Base-by-base conservation (phyloP, 2,329 filamentous ascomycete species). In the Sphaerostilbella broomeana region DNA sequence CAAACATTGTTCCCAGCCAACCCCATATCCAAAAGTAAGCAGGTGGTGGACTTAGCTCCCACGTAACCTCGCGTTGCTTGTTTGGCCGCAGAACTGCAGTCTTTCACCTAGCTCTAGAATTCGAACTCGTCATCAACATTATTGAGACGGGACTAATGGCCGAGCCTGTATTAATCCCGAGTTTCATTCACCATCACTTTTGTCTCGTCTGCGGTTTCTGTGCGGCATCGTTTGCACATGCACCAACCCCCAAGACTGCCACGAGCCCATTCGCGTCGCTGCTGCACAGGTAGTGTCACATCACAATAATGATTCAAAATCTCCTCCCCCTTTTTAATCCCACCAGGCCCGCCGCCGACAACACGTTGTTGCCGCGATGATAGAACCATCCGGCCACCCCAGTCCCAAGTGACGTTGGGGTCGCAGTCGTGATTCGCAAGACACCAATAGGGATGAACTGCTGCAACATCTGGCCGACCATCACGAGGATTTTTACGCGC, bases 251-350 rank as follows among this genome's bases (percentile, higher is more conserved):
- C 92, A 37, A 98, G 68, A 43, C 87, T 89, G 5, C 90, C 92
- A 32, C 72, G 69, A 4, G 89, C 86, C 88, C 90, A 95, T 54
- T 94, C 89, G 46, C 92, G 77, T 42, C 92, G 75, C 56, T 92
- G 77, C 49, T 81, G 75, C 2, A 95, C 88, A 1, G 77, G 72
- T 43, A 97, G 59, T 15, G 77, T 71, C 38, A 95, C 73, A 64
- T 97, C 92, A 59, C 89, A 95, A 60, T 98, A 98, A 63, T 97
- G 90, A 57, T 88, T 94, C 46, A 94, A 61, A 30, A 97, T 79
- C 67, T 98, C 90, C 46, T 94, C 80, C 5, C 84, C 89, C 36
- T 77, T 76, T 52, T 70, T 77, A 50, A 97, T 79, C 0, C 85
- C 85, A 1, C 73, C 73, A 2, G 63, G 59, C 2, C 51, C 51